Conservation (phyloP, 352 stramenopile genomes). For the Thraustotheca clavata region DNA sequence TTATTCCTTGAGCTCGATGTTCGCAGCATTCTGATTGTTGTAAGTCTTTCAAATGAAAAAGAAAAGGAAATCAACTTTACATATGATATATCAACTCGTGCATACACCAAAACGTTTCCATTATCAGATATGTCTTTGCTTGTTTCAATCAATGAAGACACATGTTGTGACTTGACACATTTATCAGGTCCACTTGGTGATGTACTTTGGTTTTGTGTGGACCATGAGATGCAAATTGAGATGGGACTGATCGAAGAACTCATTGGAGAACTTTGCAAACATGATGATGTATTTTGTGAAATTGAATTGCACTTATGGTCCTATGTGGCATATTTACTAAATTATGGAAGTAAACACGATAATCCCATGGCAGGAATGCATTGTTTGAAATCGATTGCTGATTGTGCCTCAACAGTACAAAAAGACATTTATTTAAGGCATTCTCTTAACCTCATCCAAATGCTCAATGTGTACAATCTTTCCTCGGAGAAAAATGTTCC, state of each 20-base stretch:
- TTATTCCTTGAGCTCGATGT: too few species aligned
- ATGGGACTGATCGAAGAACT: not conserved
- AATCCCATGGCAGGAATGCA: not conserved
- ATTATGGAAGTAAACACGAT: not conserved
- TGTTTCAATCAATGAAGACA: not conserved
- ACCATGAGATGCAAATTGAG: not conserved
- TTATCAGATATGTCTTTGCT: too few species aligned
- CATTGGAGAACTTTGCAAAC: constrained; percentile 16
- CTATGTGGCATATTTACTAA: constrained; percentile 8
- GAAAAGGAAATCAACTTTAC: too few species aligned
- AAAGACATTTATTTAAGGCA: not conserved
- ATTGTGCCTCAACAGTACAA: not conserved
- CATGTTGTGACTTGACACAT: not conserved
- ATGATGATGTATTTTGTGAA: constrained; percentile 18
- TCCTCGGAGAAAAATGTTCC: not conserved
- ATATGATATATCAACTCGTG: too few species aligned
- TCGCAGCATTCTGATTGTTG: too few species aligned
- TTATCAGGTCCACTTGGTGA: constrained; percentile 16
- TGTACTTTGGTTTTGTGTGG: constrained; percentile 9
- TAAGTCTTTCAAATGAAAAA: too few species aligned
- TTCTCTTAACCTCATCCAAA: not conserved
- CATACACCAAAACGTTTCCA: too few species aligned
- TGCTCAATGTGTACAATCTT: constrained; percentile 8
- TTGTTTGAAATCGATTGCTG: constrained; percentile 5
- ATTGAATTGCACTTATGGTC: constrained; percentile 12